Percentiles rank a stretch among this genome's conserved stretches.
Conservation (phyloP, 768 basidiomycete genomes). For the Lentinula boryana region DNA sequence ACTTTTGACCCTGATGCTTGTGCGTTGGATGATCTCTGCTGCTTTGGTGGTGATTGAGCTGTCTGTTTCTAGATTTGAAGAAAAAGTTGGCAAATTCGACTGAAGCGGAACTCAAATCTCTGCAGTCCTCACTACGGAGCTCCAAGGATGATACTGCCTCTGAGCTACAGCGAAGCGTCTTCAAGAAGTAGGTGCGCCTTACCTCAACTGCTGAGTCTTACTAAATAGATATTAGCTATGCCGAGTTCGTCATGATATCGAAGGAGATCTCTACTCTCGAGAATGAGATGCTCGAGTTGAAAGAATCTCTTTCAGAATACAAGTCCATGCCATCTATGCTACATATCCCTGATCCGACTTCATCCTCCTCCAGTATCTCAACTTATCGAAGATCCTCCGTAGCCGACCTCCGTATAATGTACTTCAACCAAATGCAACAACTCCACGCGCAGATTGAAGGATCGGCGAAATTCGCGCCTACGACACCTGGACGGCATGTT, state of each 20-base stretch:
- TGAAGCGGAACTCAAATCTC: slow-evolving; percentile 68
- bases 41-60: background rate
- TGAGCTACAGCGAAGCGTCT: slow-evolving; percentile 87
- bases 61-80: slow-evolving; percentile 53
- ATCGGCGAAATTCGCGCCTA: slow-evolving; percentile 90
- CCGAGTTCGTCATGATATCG: slow-evolving; percentile 93
- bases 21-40: slow-evolving; percentile 36
- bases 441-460: slow-evolving; percentile 90
- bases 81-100: slow-evolving; percentile 86
- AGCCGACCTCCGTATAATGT: slow-evolving; percentile 91
- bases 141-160: slow-evolving; percentile 69
- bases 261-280: slow-evolving; percentile 96
- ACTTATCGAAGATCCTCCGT: slow-evolving; percentile 77
- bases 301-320: slow-evolving; percentile 91
- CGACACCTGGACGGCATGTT: slow-evolving; percentile 87
- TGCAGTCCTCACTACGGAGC: slow-evolving; percentile 69
- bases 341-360: slow-evolving; percentile 80
- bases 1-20: slow-evolving; percentile 87
- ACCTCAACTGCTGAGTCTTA: background rate
- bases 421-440: slow-evolving; percentile 90
- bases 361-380: slow-evolving; percentile 40
- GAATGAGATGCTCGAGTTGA: slow-evolving; percentile 96
- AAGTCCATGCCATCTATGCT: slow-evolving; percentile 91
- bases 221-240: slow-evolving; percentile 56
- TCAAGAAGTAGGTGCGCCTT: slow-evolving; percentile 69